Base-by-base conservation (phyloP, 441 rosid genomes). In the Gossypium schwendimanii region DNA sequence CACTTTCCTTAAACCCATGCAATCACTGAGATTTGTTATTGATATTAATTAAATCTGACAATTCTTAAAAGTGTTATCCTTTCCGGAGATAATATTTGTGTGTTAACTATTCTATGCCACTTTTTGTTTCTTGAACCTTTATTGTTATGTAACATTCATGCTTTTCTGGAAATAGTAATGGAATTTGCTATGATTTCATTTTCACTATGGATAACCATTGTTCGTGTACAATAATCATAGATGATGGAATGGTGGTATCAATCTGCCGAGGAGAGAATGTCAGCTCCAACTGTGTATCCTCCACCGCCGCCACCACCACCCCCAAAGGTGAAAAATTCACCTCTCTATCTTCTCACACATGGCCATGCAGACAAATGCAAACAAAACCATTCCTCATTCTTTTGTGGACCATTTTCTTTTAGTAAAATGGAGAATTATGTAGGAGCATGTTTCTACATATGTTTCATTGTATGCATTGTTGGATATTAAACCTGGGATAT, bases 231-330 rank as follows among this genome's bases (percentile, higher is more conserved):
- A 69, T 70, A 21, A 63, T 74, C 15, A 20, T 71, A 95, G 99
- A 95, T 95, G 98, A 95, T 95, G 99, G 99, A 95, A 70, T 95
- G 99, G 99, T 95, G 99, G 99, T 95, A 93, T 77, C 98, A 95
- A 78, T 95, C 99, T 70, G 99, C 98, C 31, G 99, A 95, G 81
- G 98, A 93, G 79, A 91, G 97, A 88, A 93, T 95, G 90, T 89
- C 97, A 63, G 99, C 98, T 74, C 96, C 98, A 72, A 91, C 98
- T 1, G 99, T 93, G 70, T 95, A 95, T 73, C 98, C 98, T 1
- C 95, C 98, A 1, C 99, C 99, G 0, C 98, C 99, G 3, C 99
- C 99, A 0, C 99, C 99, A 23, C 99, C 98, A 62, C 86, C 94
- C 21, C 96, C 98, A 47, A 88, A 83, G 97, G 99, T 95, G 83